These are phyloP conservation scores for Ophiostoma ulmi DNA, from an alignment of 2,329 filamentous ascomycete species.

Conservation along the genomic window DNA sequence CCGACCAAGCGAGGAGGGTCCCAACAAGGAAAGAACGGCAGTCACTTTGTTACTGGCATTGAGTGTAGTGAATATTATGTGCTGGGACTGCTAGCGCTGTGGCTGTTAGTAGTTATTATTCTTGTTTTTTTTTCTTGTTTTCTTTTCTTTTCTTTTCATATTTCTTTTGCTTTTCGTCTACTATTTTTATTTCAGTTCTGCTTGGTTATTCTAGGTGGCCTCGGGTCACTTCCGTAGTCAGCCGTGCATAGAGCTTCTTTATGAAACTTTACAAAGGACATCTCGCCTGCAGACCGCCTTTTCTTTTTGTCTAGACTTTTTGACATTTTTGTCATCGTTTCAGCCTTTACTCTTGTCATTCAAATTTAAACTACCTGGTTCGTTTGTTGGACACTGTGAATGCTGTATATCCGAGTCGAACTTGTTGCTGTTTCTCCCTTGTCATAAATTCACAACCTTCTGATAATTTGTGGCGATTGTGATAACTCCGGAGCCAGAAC, in stretches of 20 bases:
- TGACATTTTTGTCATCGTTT: background rate
- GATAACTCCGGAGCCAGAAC: background rate
- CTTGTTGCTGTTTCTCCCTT: background rate
- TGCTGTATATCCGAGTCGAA: too few species aligned
- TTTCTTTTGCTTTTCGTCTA: too few species aligned
- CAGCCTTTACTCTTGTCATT: background rate
- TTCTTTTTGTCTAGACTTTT: background rate
- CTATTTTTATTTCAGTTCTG: too few species aligned
- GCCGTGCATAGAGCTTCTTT: background rate
- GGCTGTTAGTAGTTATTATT: background rate
- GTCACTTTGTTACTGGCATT: background rate
- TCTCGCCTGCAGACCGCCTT: background rate
- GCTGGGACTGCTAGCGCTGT: background rate
- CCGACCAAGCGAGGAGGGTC: conserved; percentile 2
- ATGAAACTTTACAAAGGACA: background rate
- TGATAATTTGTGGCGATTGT: background rate
- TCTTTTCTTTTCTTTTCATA: too few species aligned
- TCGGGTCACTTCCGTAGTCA: background rate
- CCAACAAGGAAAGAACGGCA: conserved; percentile 1
- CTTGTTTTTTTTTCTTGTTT: background rate
- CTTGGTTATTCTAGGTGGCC: background rate
- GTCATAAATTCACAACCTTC: background rate
- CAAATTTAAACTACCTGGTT: background rate
- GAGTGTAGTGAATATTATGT: background rate
- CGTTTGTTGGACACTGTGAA: background rate